Base-by-base conservation (phyloP, 2,329 filamentous ascomycete genomes). In the Ambrosiella beaveri region DNA sequence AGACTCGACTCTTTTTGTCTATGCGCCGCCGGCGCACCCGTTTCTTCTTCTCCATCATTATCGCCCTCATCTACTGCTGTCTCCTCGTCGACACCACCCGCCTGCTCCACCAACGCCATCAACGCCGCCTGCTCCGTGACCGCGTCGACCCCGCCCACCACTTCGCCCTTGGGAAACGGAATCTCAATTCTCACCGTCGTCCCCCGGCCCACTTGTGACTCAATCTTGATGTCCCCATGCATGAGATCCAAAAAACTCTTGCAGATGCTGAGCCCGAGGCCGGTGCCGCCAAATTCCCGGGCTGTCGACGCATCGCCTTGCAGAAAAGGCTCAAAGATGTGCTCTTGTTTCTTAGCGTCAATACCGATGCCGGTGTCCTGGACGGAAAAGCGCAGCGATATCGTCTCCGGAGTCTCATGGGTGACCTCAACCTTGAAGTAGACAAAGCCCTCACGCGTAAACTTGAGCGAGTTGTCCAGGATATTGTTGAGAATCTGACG, bases 401-500 rank as follows among this genome's bases (percentile, higher is more conserved):
- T 78, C 0, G 72, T 77, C 7, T 88, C 84, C 0, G 74, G 66
- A 0, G 79, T 80, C 65, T 89, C 83, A 49, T 74, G 76, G 60
- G 81, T 76, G 47, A 83, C 82, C 11, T 73, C 69, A 1, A 86
- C 82, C 0, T 76, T 77, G 62, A 91, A 79, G 53, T 76, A 81
- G 27, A 88, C 84, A 58, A 76, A 77, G 1, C 85, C 85, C 59
- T 82, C 76, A 13, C 77, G 80, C 0, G 84, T 87, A 65, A 88
- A 88, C 63, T 87, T 87, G 70, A 87, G 85, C 62, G 80, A 83
- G 66, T 88, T 88, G 1, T 85, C 88, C 17, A 90, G 71, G 1
- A 91, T 71, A 64, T 90, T 91, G 1, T 84, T 88, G 44, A 91
- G 77, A 61, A 95, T 90, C 65, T 95, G 89, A 53, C 89, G 80